A percentile compares a stretch with the other conserved stretches of the same genome.
These are phyloP conservation scores for Linnemannia schmuckeri DNA, from an alignment of 192 early-diverging fungal genomes.

Conservation along the genomic window DNA sequence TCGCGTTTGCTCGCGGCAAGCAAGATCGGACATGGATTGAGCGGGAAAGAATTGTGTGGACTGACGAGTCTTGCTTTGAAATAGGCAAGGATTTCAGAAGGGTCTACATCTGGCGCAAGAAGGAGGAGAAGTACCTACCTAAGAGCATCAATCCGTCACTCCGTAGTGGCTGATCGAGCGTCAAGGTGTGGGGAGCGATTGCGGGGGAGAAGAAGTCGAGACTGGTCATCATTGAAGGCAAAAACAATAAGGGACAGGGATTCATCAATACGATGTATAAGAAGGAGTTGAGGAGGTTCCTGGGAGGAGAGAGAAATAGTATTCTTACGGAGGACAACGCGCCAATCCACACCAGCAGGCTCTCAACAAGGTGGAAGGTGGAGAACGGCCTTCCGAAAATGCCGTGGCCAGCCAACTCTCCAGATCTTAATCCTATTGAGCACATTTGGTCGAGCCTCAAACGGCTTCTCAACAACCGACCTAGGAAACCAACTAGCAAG, in stretches of 20 bases:
- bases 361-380: neutral
- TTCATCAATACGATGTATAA: conserved; percentile 19
- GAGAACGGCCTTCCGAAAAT: neutral
- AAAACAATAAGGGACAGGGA: conserved; percentile 11
- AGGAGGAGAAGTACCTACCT: conserved; percentile 17
- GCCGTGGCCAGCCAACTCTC: conserved; percentile 6
- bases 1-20: conserved; percentile 17
- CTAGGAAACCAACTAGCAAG: conserved; percentile 1
- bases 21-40: conserved; percentile 16
- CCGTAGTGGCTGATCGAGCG: conserved; percentile 11
- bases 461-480: neutral
- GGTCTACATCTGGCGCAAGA: conserved; percentile 26
- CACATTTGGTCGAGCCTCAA: conserved; percentile 11
- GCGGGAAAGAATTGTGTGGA: conserved; percentile 22
- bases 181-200: conserved; percentile 35
- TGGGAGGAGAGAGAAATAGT: neutral
- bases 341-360: neutral
- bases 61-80: conserved; percentile 28
- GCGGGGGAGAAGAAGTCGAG: conserved; percentile 10
- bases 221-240: conserved; percentile 1
- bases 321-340: conserved; percentile 18
- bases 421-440: conserved; percentile 13
- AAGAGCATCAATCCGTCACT: conserved; percentile 11
- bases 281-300: conserved; percentile 11
- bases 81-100: conserved; percentile 5